These are phyloP conservation scores for Naganishia vaughanmartiniae DNA, from an alignment of 768 basidiomycete genomes.

Conservation along the genomic window DNA sequence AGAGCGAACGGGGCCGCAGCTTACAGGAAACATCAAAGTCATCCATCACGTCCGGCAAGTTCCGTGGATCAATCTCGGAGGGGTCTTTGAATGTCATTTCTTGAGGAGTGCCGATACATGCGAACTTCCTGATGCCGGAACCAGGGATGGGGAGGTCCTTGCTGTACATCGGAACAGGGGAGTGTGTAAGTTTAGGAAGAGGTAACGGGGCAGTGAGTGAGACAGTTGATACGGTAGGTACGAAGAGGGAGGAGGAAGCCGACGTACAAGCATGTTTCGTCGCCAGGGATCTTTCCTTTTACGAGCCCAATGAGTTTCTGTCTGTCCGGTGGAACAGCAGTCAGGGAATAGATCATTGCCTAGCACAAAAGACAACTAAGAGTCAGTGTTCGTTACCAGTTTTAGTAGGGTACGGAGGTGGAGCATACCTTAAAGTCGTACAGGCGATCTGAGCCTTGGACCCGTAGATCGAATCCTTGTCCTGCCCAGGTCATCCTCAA, in stretches of 20 bases:
- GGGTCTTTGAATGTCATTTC: conserved; percentile 83
- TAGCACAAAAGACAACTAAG: conserved; percentile 52
- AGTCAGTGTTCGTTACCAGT: background rate
- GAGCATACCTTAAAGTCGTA: conserved; percentile 20
- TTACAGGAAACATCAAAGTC: conserved; percentile 73
- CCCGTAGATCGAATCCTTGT: conserved; percentile 4
- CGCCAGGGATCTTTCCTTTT: conserved; percentile 75
- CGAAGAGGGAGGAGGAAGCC: background rate
- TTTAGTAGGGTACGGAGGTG: background rate
- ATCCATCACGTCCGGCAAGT: conserved; percentile 56
- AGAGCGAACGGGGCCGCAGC: background rate
- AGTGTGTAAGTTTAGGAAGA: conserved; percentile 17
- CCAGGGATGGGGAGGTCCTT: conserved; percentile 61
- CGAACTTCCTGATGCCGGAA: conserved; percentile 67
- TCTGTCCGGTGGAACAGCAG: conserved; percentile 74
- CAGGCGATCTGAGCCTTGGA: background rate
- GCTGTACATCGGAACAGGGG: conserved; percentile 48
- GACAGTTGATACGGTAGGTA: background rate
- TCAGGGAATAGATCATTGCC: conserved; percentile 63
- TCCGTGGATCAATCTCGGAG: conserved; percentile 54
- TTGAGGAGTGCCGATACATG: conserved; percentile 79
- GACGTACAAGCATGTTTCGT: conserved; percentile 64
- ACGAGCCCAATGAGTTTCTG: conserved; percentile 85
- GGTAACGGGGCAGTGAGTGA: conserved; percentile 19
- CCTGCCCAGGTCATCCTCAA: conserved; percentile 21